Evolutionary conservation across 1,284 basidiomycete genomes (phyloP).

Genomic region (Cryptococcus neoformans): DNA sequence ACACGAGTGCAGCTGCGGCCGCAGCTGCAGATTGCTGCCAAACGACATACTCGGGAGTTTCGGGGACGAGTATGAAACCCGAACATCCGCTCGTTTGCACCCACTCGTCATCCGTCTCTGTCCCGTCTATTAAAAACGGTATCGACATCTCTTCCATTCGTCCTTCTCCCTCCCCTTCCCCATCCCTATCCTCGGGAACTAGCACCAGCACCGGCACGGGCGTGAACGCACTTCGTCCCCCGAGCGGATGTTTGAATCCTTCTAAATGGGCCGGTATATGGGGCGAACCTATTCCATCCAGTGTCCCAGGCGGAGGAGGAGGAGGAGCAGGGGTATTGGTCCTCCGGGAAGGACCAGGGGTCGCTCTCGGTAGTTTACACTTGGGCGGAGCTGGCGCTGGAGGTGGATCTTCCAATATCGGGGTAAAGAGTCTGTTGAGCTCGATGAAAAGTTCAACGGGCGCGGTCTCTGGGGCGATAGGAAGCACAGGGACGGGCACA

Average conservation of each 20-base stretch:
- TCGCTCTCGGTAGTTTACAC: neutral
- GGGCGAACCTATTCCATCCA: conserved; percentile 42
- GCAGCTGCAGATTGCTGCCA: conserved; percentile 36
- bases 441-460: too few relatives aligned
- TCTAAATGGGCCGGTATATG: conserved; percentile 50
- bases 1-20: neutral
- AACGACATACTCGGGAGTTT: conserved; percentile 16
- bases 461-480: too few relatives aligned
- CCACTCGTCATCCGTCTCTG: neutral
- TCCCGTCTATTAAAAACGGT: conserved; percentile 1
- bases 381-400: neutral
- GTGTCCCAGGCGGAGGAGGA: conserved; percentile 2
- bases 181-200: conserved; percentile 6
- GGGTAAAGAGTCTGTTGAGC: too few relatives aligned
- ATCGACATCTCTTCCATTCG: conserved; percentile 15
- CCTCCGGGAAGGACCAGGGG: conserved; percentile 14
- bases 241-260: conserved; percentile 45
- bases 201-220: neutral
- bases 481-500: neutral
- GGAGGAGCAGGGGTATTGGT: conserved; percentile 19
- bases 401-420: neutral
- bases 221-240: conserved; percentile 23
- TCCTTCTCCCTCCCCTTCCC: conserved; percentile 19
- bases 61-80: conserved; percentile 5
- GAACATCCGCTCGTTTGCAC: neutral